These are phyloP conservation scores for Medicago arabica DNA, from an alignment of 306 rosid genomes.

Conservation along the genomic window DNA sequence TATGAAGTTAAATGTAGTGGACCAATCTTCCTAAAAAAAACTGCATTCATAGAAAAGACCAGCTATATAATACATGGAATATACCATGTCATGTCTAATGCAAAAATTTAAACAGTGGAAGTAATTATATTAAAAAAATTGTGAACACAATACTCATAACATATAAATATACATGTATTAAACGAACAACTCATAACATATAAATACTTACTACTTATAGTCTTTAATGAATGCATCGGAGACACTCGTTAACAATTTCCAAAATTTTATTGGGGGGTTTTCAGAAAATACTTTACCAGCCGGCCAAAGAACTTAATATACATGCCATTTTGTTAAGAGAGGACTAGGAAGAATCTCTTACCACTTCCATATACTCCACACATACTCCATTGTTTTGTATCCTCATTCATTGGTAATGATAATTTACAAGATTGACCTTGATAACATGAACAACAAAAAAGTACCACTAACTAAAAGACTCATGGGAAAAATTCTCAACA, in stretches of 20 bases:
- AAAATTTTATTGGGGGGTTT: neutral
- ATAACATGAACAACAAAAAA: conserved; percentile 43
- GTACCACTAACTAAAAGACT: conserved; percentile 41
- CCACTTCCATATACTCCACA: conserved; percentile 42
- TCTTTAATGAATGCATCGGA: too few relatives aligned
- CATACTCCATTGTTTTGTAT: conserved; percentile 42
- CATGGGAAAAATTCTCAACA: conserved; percentile 20
- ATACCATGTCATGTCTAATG: conserved; percentile 14
- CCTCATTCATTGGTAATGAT: conserved; percentile 50
- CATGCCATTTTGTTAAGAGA: neutral
- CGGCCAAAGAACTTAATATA: neutral
- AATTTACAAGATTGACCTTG: conserved; percentile 50
- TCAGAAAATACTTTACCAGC: neutral
- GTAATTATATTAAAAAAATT: neutral
- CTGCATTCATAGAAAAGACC: neutral
- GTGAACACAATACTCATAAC: neutral
- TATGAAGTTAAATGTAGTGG: neutral
- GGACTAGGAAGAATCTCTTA: conserved; percentile 32
- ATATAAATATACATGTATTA: too few relatives aligned
- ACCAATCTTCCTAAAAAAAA: too few relatives aligned
- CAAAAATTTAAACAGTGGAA: neutral
- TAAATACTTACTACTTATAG: too few relatives aligned
- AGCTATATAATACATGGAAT: neutral
- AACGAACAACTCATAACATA: too few relatives aligned
- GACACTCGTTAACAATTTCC: too few relatives aligned